Evolutionary conservation across 2,329 filamentous ascomycete genomes (phyloP).

Genomic region (Penicillium rolfsii): DNA sequence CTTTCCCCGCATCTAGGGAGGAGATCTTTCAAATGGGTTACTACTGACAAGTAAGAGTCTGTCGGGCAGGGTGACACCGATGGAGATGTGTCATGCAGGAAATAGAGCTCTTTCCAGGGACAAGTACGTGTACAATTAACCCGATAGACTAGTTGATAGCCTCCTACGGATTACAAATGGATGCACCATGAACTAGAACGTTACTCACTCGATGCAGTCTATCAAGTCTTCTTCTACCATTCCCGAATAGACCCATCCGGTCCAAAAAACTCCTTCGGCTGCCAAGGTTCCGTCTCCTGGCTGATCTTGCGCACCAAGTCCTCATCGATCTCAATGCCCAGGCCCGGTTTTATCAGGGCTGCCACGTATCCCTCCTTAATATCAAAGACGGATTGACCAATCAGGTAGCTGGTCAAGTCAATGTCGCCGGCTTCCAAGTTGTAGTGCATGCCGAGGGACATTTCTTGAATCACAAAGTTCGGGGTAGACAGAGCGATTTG

Average conservation of each 20-base stretch:
- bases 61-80: background rate
- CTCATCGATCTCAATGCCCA: constrained; percentile 74
- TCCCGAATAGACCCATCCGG: constrained; percentile 69
- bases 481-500: constrained; percentile 65
- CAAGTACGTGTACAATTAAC: background rate
- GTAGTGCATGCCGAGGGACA: constrained; percentile 80
- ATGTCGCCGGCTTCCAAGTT: constrained; percentile 64
- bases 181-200: no score
- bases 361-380: constrained; percentile 68
- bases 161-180: no score
- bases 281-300: constrained; percentile 65
- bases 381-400: constrained; percentile 67
- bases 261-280: constrained; percentile 67
- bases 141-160: background rate
- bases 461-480: constrained; percentile 78
- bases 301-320: constrained; percentile 65
- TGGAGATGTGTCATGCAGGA: background rate
- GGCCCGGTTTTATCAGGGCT: constrained; percentile 61
- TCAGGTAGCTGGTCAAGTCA: constrained; percentile 69
- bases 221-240: constrained; percentile 55
- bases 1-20: constrained; percentile 16
- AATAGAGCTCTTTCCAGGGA: no score
- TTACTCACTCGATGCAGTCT: background rate
- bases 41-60: background rate
- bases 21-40: background rate